Evolutionary conservation across 108 stramenopile genomes (phyloP), one percentile per base, ranked within the genome.

Genomic region (Nitzschia sp.): DNA sequence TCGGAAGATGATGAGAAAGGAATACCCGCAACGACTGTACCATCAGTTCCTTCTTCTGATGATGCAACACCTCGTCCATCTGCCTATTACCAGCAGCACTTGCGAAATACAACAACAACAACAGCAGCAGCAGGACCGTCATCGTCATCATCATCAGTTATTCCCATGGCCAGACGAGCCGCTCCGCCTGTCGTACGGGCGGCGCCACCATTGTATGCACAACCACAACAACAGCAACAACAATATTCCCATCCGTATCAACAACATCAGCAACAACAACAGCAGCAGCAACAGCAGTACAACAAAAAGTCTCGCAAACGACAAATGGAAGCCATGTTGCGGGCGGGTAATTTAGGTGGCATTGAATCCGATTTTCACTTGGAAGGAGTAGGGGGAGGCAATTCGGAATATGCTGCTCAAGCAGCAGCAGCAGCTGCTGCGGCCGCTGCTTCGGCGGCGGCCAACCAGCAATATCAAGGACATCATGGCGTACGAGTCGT

Each of bases 301-400:
- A 57, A 5, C 53, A 66, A 58, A 27, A 73, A 61, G 2, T 63
- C 72, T 11, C 73, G 74, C 17, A 71, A 68, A 75, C 66, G 73
- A 3, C 70, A 75, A 75, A 71, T 80, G 80, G 80, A 80, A 63
- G 60, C 58, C 38, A 63, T 70, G 71, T 57, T 80, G 25, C 80
- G 80, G 21, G 63, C 63, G 23, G 80, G 80, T 15, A 66, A 72
- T 47, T 36, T 80, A 6, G 45, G 47, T 29, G 28, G 45, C 6
- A 45, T 80, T 47, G 33, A 53, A 19, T 63, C 45, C 3, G 66
- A 80, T 59, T 13, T 45, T 38, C 38, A 71, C 23, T 16, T 73
- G 27, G 23, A 34, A 21, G 57, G 66, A 0, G 45, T 31, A 16
- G 77, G 29, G 13, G 56, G 72, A 22, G 30, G 53, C 48, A 35